Evolutionary conservation across 208 protist genomes (phyloP), one percentile per base, ranked within the genome.

Genomic region (Crithidia fasciculata): DNA sequence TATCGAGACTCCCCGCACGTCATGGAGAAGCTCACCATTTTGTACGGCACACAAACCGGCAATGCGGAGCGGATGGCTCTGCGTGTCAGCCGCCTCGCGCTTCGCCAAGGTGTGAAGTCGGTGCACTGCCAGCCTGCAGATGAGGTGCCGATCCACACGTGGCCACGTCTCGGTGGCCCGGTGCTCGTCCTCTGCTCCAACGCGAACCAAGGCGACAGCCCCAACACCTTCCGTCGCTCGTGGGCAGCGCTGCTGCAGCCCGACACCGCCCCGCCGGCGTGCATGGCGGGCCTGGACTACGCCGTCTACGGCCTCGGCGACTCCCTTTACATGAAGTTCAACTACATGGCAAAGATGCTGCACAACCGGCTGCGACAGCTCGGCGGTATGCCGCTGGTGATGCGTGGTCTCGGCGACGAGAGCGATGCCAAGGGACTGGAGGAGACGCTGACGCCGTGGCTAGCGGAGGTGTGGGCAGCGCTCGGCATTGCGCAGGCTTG

Each of bases 291-390:
- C 8, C 58, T 98, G 49, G 68, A 56, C 15, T 97, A 92, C 77
- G 89, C 95, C 58, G 89, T 98, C 12, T 98, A 97, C 78, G 96
- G 94, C 10, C 69, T 97, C 5, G 96, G 96, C 10, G 94, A 98
- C 78, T 94, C 87, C 2, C 67, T 89, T 9, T 98, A 98, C 72
- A 65, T 64, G 12, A 95, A 95, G 70, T 98, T 95, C 69, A 98
- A 98, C 82, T 93, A 94, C 78, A 92, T 96, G 77, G 92, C 86
- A 0, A 98, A 97, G 78, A 95, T 97, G 89, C 72, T 97, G 58
- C 89, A 97, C 82, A 97, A 97, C 77, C 82, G 95, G 16, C 72
- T 98, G 44, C 62, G 58, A 59, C 89, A 96, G 81, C 80, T 98
- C 0, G 92, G 92, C 16, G 93, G 78, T 10, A 55, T 69, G 15